phyloP scores from a whole-genome alignment of 2,329 filamentous ascomycete genomes.

The Colletotrichum karsti region DNA sequence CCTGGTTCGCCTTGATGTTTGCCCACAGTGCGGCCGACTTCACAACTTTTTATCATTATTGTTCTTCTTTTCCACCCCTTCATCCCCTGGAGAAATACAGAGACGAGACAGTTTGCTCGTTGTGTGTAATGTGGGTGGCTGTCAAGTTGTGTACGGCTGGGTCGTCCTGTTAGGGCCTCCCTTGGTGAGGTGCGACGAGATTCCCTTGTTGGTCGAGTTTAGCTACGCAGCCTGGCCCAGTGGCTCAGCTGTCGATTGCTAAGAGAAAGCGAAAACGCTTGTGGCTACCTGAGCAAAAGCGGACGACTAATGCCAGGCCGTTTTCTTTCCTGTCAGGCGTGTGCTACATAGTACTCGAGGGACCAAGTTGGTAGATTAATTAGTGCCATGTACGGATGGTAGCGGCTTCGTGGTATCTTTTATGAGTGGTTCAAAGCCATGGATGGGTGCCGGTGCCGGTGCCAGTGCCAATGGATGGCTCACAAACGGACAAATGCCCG shows the following conservation, averaged over 20 bases:
- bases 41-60: too few relatives aligned
- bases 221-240: neutral
- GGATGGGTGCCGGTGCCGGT: neutral
- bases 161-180: neutral
- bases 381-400: too few relatives aligned
- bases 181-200: neutral
- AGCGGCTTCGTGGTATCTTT: neutral
- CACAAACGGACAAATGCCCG: neutral
- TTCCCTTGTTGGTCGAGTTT: neutral
- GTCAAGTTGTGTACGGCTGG: too few relatives aligned
- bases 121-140: neutral
- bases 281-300: neutral
- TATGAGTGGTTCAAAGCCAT: neutral
- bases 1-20: neutral
- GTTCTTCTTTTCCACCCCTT: too few relatives aligned
- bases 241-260: neutral
- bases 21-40: neutral
- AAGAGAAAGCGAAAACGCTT: neutral
- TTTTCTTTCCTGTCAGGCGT: neutral
- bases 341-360: neutral
- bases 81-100: too few relatives aligned
- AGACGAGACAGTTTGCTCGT: too few relatives aligned
- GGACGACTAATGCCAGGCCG: constrained; percentile 13
- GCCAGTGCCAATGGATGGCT: neutral
- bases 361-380: neutral